phyloP scores from a whole-genome alignment of 2,329 filamentous ascomycete genomes.

The Diaporthe nobilis region DNA sequence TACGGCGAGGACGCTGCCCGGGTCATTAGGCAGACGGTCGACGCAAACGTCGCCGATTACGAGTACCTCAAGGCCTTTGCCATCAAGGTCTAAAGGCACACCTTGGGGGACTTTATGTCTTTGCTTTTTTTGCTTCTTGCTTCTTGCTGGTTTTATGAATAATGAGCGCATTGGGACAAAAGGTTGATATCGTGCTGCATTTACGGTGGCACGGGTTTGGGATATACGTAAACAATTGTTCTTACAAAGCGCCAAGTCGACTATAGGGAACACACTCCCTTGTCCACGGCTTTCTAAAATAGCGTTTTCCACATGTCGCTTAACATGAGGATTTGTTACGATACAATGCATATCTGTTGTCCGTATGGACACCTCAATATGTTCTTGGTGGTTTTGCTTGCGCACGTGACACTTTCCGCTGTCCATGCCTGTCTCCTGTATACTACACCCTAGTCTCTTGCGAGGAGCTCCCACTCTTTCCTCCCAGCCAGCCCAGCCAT shows the following conservation, averaged over 20 bases:
- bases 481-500: slow-evolving; percentile 36
- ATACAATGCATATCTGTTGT: slow-evolving; percentile 26
- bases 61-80: slow-evolving; percentile 87
- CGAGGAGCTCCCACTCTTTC: slow-evolving; percentile 29
- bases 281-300: slow-evolving; percentile 11
- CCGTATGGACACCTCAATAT: background rate
- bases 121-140: slow-evolving; percentile 19
- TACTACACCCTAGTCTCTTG: slow-evolving; percentile 36
- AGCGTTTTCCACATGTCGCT: slow-evolving; percentile 21
- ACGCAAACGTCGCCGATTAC: slow-evolving; percentile 81
- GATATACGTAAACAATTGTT: slow-evolving; percentile 32
- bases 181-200: slow-evolving; percentile 23
- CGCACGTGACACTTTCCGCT: background rate
- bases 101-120: slow-evolving; percentile 38
- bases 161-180: slow-evolving; percentile 29
- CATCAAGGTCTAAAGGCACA: slow-evolving; percentile 66
- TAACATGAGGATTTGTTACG: background rate
- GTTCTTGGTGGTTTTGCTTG: slow-evolving; percentile 14
- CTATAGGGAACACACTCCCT: background rate
- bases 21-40: slow-evolving; percentile 78
- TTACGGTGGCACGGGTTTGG: slow-evolving; percentile 3
- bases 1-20: slow-evolving; percentile 80
- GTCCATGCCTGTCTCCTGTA: background rate
- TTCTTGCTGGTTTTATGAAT: slow-evolving; percentile 1
- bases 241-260: slow-evolving; percentile 32